Conservation (phyloP, 1,139 yeast genomes). For the Keqinozyma sinolaborantium region DNA sequence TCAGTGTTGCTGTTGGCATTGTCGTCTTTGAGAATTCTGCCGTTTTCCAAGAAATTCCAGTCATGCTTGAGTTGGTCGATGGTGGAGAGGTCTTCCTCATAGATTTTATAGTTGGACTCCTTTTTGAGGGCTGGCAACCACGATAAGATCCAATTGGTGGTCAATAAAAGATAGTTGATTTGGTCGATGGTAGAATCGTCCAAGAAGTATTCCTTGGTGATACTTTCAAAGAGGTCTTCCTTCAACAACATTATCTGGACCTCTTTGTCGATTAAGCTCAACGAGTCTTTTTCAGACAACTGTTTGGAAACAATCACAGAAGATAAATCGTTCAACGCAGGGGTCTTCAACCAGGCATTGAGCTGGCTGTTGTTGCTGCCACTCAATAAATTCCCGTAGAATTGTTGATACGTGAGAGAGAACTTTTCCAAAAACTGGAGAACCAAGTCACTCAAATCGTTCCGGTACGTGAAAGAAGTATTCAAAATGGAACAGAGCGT, state of each 20-base stretch:
- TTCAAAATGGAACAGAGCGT: slow-evolving; percentile 54
- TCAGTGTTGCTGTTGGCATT: slow-evolving; percentile 17
- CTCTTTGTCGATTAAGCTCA: slow-evolving; percentile 27
- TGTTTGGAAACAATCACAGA: slow-evolving; percentile 19
- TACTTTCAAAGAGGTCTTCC: slow-evolving; percentile 19
- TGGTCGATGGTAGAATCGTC: slow-evolving; percentile 46
- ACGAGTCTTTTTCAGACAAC: slow-evolving; percentile 5
- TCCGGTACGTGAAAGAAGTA: slow-evolving; percentile 56
- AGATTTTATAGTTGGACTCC: slow-evolving; percentile 29
- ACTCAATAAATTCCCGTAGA: slow-evolving; percentile 28
- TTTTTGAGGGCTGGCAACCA: slow-evolving; percentile 56
- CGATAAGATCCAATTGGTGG: slow-evolving; percentile 45
- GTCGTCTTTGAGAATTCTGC: slow-evolving; percentile 11
- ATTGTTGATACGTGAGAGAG: slow-evolving; percentile 24
- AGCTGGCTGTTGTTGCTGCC: slow-evolving; percentile 15
- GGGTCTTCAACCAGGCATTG: slow-evolving; percentile 39
- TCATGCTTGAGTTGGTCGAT: slow-evolving; percentile 48
- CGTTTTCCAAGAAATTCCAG: slow-evolving; percentile 57
- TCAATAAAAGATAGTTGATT: slow-evolving; percentile 44
- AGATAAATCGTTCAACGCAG: slow-evolving; percentile 31
- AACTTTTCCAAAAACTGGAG: slow-evolving; percentile 33
- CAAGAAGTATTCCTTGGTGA: slow-evolving; percentile 39
- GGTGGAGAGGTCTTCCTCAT: slow-evolving; percentile 25
- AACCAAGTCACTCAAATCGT: slow-evolving; percentile 47
- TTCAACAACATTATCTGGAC: slow-evolving; percentile 29